Percentiles rank a stretch among this genome's conserved stretches.
phyloP scores from a whole-genome alignment of 148 eudicot species.

The Nepenthes gracilis region DNA sequence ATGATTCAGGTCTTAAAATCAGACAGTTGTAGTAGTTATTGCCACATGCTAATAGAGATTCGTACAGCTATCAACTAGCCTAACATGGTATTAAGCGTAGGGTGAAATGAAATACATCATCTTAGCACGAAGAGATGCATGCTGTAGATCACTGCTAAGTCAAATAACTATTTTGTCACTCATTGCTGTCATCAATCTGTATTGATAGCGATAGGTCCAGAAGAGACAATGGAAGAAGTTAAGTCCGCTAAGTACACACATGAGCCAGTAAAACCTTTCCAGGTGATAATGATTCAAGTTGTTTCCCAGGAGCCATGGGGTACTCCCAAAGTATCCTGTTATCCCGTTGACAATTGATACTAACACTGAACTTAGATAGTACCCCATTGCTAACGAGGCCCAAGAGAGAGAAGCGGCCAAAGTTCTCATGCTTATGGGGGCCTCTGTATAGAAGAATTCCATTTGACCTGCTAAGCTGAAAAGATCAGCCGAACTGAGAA shows the following conservation, averaged over 20 bases:
- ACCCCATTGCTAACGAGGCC: constrained; percentile 83
- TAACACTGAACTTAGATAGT: constrained; percentile 71
- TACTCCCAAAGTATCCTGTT: constrained; percentile 25
- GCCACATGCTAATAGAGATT: too few species aligned
- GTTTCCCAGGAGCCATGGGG: constrained; percentile 66
- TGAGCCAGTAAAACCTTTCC: constrained; percentile 76
- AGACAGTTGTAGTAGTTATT: too few species aligned
- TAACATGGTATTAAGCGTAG: too few species aligned
- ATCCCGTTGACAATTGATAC: constrained; percentile 46
- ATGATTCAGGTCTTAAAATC: too few species aligned
- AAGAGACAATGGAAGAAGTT: constrained; percentile 53
- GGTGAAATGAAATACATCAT: too few species aligned
- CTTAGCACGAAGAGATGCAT: too few species aligned
- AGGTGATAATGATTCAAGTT: constrained; percentile 68
- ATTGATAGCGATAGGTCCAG: constrained; percentile 58
- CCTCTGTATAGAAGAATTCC: constrained; percentile 89
- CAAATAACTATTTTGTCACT: too few species aligned
- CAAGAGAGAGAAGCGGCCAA: constrained; percentile 80
- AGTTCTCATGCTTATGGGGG: constrained; percentile 75
- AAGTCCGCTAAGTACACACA: constrained; percentile 58
- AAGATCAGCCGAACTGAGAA: constrained; percentile 85
- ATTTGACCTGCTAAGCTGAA: constrained; percentile 77
- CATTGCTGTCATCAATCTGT: constrained; percentile 15
- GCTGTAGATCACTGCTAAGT: too few species aligned
- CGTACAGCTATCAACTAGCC: too few species aligned